Percentiles rank a stretch among this genome's conserved stretches.
phyloP scores from a whole-genome alignment of 805 yeast species.

The Debaryomyces prosopidis region DNA sequence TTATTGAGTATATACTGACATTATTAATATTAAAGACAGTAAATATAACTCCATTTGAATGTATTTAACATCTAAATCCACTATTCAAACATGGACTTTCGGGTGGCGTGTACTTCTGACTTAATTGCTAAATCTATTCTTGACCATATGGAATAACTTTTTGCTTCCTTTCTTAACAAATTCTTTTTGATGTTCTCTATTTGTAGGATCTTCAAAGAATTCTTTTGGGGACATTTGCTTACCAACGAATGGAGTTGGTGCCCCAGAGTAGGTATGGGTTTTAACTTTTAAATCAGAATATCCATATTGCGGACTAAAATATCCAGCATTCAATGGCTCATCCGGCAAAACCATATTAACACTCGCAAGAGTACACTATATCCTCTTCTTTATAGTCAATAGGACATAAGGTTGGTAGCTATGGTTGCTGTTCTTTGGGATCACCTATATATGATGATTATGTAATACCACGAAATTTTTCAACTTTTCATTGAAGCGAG shows the following conservation, averaged over 20 bases:
- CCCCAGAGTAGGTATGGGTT: conserved; percentile 30
- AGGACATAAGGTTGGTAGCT: background rate
- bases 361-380: background rate
- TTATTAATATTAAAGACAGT: too few relatives aligned
- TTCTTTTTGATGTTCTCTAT: conserved; percentile 34
- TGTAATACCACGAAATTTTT: conserved; percentile 3
- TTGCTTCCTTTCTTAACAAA: conserved; percentile 30
- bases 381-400: background rate
- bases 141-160: conserved; percentile 18
- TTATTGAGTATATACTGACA: too few relatives aligned
- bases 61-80: too few relatives aligned
- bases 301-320: conserved; percentile 30
- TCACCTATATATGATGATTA: conserved; percentile 3
- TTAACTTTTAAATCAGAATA: conserved; percentile 28
- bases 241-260: conserved; percentile 34
- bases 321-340: conserved; percentile 27
- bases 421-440: too few relatives aligned
- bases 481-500: background rate
- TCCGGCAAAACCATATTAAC: conserved; percentile 23
- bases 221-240: conserved; percentile 26
- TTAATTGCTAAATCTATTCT: conserved; percentile 21
- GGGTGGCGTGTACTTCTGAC: too few relatives aligned
- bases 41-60: too few relatives aligned
- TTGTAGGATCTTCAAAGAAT: conserved; percentile 26
- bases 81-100: too few relatives aligned